phyloP scores from a whole-genome alignment of 805 yeast genomes.

The Candida broadrunensis region DNA sequence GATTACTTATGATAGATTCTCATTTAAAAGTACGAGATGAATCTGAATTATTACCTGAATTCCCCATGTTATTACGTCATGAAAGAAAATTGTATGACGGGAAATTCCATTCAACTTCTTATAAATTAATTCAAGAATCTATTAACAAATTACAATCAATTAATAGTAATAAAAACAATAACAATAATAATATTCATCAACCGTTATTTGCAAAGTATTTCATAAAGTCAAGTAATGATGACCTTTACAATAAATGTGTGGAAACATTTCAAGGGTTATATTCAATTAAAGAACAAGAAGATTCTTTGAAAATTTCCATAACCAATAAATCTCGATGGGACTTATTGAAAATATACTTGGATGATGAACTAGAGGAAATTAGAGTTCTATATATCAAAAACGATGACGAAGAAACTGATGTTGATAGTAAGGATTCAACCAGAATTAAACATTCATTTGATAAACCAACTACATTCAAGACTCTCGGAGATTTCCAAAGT shows the following conservation, averaged over 20 bases:
- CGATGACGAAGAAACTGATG: background rate
- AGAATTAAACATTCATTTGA: background rate
- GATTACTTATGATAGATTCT: slow-evolving; percentile 15
- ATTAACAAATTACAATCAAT: too few relatives aligned
- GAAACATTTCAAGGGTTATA: too few relatives aligned
- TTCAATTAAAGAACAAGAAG: too few relatives aligned
- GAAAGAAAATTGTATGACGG: slow-evolving; percentile 14
- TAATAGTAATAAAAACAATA: too few relatives aligned
- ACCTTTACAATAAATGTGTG: too few relatives aligned
- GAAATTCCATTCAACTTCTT: background rate
- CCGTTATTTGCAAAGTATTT: too few relatives aligned
- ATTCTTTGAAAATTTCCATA: too few relatives aligned
- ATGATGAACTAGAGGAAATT: background rate
- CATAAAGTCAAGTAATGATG: too few relatives aligned
- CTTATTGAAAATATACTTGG: background rate
- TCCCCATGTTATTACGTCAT: slow-evolving; percentile 12
- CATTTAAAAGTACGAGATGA: slow-evolving; percentile 10
- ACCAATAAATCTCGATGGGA: background rate
- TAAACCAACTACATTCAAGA: background rate
- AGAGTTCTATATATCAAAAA: background rate
- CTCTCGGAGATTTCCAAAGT: background rate
- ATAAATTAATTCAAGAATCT: background rate
- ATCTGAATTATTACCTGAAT: slow-evolving; percentile 9
- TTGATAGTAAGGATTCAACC: background rate
- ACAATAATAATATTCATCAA: too few relatives aligned